Evolutionary conservation across 495 filamentous ascomycete genomes (phyloP), one percentile per base, ranked within the genome.

Genomic region (Chaetomidium leptoderma): DNA sequence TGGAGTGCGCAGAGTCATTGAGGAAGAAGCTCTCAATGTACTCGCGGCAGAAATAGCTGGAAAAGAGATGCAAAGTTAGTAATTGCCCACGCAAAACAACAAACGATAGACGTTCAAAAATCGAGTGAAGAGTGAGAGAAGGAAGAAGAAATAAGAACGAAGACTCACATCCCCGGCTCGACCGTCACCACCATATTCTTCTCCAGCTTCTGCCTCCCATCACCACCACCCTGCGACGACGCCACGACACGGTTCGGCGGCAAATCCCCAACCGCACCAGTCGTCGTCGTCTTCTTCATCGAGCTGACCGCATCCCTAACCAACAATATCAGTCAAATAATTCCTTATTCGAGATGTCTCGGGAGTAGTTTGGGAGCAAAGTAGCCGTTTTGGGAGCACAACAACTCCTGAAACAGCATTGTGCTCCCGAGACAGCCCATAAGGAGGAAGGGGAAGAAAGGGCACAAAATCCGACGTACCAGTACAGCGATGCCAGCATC

Each of bases 181-280:
- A 97, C 80, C 0, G 91, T 95, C 16, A 96, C 81, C 16, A 95
- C 81, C 86, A 91, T 90, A 21, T 83, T 81, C 54, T 83, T 77
- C 59, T 83, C 77, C 50, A 95, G 69, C 48, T 68, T 63, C 51
- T 79, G 76, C 7, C 53, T 43, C 11, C 56, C 62, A 5, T 26
- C 35, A 1, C 14, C 19, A 5, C 33, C 35, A 1, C 14, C 19
- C 40, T 24, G 11, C 30, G 19, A 13, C 43, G 9, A 13, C 27
- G 11, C 26, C 10, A n/a, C n/a, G n/a, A n/a, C n/a, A n/a, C n/a
- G n/a, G n/a, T n/a, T n/a, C n/a, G n/a, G n/a, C n/a, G n/a, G n/a
- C n/a, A n/a, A n/a, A n/a, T n/a, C n/a, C n/a, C 14, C 21, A 19
- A 27, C 23, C 48, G 30, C 46, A 16, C 11, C 16, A n/a, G 30